Base-by-base conservation (phyloP, 352 stramenopile species). In the Pythium folliculosum region DNA sequence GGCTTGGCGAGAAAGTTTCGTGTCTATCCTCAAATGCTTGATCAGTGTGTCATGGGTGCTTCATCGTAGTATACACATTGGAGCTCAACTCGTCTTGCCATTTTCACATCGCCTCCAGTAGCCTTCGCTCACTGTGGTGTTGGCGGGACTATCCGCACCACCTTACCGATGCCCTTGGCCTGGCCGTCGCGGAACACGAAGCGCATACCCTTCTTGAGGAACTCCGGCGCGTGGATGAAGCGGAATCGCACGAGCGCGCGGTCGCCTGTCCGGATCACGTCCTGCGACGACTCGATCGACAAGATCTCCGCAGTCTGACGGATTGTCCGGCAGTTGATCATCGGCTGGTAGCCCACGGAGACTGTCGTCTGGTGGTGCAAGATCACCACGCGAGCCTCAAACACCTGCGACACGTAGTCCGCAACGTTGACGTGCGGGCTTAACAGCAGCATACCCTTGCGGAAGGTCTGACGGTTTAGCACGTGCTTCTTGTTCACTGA, bases 171-270 rank as follows among this genome's bases (percentile, higher is more conserved):
- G 63, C 97, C 97, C 75, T 98, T 98, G 27, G 97, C 96, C 65
- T 98, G 90, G 3, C 97, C 97, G 75, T 99, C 97, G 54, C 97
- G 92, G 66, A 99, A 99, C 37, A 99, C 86, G 77, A 99, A 98
- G 63, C 88, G 86, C 86, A 96, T 98, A 52, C 97, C 97, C 25
- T 96, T 90, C 58, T 97, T 95, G 63, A 99, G 76, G 76, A 98
- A 99, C 77, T 99, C 97, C 5, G 92, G 82, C 35, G 87, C 85
- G 66, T 98, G 90, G 67, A 97, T 86, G 70, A 98, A 97, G 25
- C 80, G 81, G 70, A 98, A 98, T 16, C 86, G 82, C 45, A 97
- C 89, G 21, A 93, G 75, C 55, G 91, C 93, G 50, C 86, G 85
- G 67, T 98, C 90, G 9, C 94, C 94, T 53, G 94, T 98, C 8